Conservation (phyloP, 345 rosid species). For the Cardamine resedifolia region DNA sequence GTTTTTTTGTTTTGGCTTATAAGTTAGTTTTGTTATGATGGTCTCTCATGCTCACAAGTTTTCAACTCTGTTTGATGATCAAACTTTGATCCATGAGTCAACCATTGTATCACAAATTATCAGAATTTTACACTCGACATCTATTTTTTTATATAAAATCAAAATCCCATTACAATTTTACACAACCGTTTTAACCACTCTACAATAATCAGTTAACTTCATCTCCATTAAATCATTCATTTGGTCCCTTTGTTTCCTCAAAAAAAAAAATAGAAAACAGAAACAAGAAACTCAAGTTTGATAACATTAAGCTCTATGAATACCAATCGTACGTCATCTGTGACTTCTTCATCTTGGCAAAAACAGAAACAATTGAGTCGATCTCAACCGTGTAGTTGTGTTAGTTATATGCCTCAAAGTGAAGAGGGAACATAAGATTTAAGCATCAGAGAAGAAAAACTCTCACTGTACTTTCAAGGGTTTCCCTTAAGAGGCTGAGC, state of each 20-base stretch:
- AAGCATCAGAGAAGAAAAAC: background rate
- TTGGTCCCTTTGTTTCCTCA: background rate
- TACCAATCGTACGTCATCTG: background rate
- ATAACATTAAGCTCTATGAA: constrained; percentile 8
- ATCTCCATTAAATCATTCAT: background rate
- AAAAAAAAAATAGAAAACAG: background rate
- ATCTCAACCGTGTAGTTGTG: constrained; percentile 17
- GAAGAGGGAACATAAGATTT: background rate
- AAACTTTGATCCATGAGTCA: background rate
- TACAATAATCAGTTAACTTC: background rate
- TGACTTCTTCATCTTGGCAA: background rate
- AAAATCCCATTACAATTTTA: background rate
- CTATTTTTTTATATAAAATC: background rate
- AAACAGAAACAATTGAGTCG: background rate
- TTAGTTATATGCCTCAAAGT: constrained; percentile 6
- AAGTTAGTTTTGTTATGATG: background rate
- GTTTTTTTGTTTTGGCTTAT: background rate
- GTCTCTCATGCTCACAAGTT: background rate
- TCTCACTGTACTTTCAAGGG: constrained; percentile 27
- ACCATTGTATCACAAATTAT: background rate
- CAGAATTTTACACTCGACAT: too few relatives aligned
- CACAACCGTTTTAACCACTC: background rate
- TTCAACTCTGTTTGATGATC: background rate
- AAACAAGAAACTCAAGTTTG: constrained; percentile 8
- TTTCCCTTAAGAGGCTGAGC: constrained; percentile 41